phyloP scores from a whole-genome alignment of 2,329 filamentous ascomycete genomes.

The Hymenoscyphus infarciens region DNA sequence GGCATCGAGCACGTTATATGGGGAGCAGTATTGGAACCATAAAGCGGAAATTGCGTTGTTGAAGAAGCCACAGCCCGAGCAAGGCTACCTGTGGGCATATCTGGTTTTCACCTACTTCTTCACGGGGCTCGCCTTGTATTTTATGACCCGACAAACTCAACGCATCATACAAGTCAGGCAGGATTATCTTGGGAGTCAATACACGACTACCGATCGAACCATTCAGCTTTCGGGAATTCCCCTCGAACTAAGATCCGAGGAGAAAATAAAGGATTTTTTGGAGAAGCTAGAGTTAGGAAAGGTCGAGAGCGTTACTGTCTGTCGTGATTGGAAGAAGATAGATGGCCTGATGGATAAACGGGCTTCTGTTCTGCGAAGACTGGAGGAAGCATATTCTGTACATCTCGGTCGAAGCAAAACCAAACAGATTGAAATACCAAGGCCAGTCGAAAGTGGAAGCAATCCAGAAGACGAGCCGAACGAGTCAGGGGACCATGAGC shows the following conservation, averaged over 20 bases:
- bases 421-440: constrained; percentile 40
- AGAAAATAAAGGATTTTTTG: constrained; percentile 79
- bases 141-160: constrained; percentile 78
- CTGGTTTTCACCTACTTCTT: constrained; percentile 94
- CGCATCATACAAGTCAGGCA: constrained; percentile 83
- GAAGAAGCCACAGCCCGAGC: constrained; percentile 18
- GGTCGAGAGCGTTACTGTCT: constrained; percentile 83
- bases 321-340: constrained; percentile 79
- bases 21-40: constrained; percentile 8
- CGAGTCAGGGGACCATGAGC: constrained; percentile 50
- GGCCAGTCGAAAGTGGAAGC: constrained; percentile 31
- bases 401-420: constrained; percentile 59
- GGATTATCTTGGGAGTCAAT: constrained; percentile 87
- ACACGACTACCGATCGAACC: constrained; percentile 92
- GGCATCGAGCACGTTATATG: constrained; percentile 3
- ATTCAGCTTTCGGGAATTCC: constrained; percentile 91
- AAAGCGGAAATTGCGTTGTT: constrained; percentile 9
- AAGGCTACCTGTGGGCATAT: constrained; percentile 81
- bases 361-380: constrained; percentile 59
- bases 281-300: constrained; percentile 85
- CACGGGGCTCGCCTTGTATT: constrained; percentile 74
- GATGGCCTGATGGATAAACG: constrained; percentile 71
- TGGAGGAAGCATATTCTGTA: constrained; percentile 82
- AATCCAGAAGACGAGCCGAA: constrained; percentile 36
- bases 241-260: constrained; percentile 70